Evolutionary conservation across 805 yeast genomes (phyloP), one percentile per base, ranked within the genome.

Genomic region (Wickerhamomyces hampshirensis): DNA sequence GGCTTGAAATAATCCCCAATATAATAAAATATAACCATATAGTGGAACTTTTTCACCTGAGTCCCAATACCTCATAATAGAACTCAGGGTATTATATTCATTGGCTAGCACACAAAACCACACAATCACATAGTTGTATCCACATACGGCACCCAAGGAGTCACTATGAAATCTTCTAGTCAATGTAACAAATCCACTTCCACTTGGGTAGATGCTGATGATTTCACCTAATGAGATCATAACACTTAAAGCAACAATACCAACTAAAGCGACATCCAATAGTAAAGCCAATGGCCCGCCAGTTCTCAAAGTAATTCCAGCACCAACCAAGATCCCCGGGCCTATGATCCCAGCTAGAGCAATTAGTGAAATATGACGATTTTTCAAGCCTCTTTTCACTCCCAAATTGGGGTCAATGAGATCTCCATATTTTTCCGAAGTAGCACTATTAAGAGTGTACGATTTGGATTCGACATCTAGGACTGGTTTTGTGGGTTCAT

Each of bases 261-360:
- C 81, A 39, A 76, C 72, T 26, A 75, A 50, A 1, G 70, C 66
- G 47, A 75, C 77, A 14, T 68, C 59, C 8, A 73, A 51, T 7
- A 59, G 33, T 34, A 76, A 49, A 41, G 75, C 71, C 28, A 71
- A 71, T 0, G 82, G 80, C 2, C 77, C 77, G 39, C 75, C 75
- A 24, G 65, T 58, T 11, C 63, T 50, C 14, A 76, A 55, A 1
- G 78, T 76, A 12, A 63, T 51, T 8, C 78, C 77, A 32, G 79
- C 69, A 35, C 77, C 75, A 6, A 76, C 65, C 27, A 74, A 58
- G 29, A 71, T 71, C 40, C 82, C 82, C 0, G 82, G 82, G 0
- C 83, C 83, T 42, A 76, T 73, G 29, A 76, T 69, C 26, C 81
- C 80, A 18, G 78, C 77, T 9, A 74, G 48, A 1, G 77, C 76